Evolutionary conservation across 805 yeast species (phyloP).

Genomic region (Sugiyamaella valdiviana): DNA sequence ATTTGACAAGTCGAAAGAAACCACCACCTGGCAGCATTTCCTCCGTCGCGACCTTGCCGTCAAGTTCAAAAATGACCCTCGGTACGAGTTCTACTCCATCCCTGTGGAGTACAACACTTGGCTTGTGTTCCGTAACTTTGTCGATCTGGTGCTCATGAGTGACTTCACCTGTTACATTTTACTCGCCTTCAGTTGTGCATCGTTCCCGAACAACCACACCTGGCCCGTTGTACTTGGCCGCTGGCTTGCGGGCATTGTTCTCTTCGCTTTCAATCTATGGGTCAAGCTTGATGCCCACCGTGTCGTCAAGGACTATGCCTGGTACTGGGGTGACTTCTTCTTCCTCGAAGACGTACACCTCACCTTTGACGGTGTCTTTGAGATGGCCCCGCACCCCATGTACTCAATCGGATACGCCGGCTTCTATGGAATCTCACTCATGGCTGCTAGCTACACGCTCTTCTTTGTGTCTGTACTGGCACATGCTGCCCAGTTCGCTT

Average conservation of each 20-base stretch:
- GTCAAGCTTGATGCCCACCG: conserved; percentile 83
- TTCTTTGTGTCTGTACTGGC: conserved; percentile 65
- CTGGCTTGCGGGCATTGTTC: conserved; percentile 49
- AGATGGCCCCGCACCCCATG: conserved; percentile 90
- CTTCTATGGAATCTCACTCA: conserved; percentile 75
- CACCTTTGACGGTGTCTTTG: conserved; percentile 83
- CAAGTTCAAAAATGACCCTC: conserved; percentile 37
- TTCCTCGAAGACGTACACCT: conserved; percentile 65
- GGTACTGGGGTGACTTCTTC: conserved; percentile 96
- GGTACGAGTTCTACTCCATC: conserved; percentile 34
- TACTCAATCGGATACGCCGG: conserved; percentile 85
- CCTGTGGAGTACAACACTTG: conserved; percentile 80
- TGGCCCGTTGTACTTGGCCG: conserved; percentile 43
- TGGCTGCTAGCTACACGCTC: conserved; percentile 66
- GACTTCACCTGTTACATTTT: conserved; percentile 73
- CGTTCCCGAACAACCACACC: conserved; percentile 37
- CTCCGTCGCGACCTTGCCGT: conserved; percentile 41
- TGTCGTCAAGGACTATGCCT: conserved; percentile 82
- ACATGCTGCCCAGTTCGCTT: conserved; percentile 70
- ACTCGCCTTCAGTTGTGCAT: conserved; percentile 44
- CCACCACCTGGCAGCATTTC: conserved; percentile 35
- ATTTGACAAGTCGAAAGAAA: conserved; percentile 35
- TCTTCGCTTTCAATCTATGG: conserved; percentile 72
- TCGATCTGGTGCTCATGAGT: conserved; percentile 76
- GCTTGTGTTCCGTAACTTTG: conserved; percentile 71